Evolutionary conservation across 345 rosid species (phyloP), one percentile per base, ranked within the genome.

Genomic region (Luvunga scandens): DNA sequence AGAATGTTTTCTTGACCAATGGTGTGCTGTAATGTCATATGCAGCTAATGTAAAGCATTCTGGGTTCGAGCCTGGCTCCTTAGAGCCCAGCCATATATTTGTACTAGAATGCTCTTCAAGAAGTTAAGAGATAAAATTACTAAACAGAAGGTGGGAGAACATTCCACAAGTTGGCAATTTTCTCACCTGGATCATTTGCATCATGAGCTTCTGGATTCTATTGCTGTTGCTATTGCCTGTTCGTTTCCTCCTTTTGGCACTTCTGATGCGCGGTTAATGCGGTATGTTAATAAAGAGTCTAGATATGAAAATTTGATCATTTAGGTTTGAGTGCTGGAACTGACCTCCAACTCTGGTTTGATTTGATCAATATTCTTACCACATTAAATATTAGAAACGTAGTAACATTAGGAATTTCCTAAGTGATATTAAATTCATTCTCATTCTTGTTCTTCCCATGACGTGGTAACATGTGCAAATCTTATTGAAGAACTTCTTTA

Each of bases 1-100:
- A 83, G 97, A 92, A 83, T 88, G 79, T 82, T 91, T 92, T 81
- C 78, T 83, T 71, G 90, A 88, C 81, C 99, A 92, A 85, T 93
- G 97, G 94, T 61, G 75, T 83, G 81, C 89, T 80, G 75, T 91
- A 77, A 72, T 94, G 75, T 87, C 94, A 16, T 88, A 83, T 85
- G 91, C 85, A 50, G 82, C 80, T 74, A 82, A 87, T 79, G 78
- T 82, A 71, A 81, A 71, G 81, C 71, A 75, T 73, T 84, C 83
- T 83, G 84, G 77, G 66, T 75, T 45, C 69, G 83, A 56, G 56
- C 69, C 42, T 75, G 84, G 81, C 78, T 75, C 76, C 73, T 68
- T 27, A 45, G 84, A 88, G 65, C 76, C 86, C 63, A 75, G 84
- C 77, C 65, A 72, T 70, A 76, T 89, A 76, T 80, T 79, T 78